Percentiles rank a stretch among this genome's conserved stretches.
These are phyloP conservation scores for Parastagonospora avenae DNA, from an alignment of 2,329 filamentous ascomycete species.

Conservation along the genomic window DNA sequence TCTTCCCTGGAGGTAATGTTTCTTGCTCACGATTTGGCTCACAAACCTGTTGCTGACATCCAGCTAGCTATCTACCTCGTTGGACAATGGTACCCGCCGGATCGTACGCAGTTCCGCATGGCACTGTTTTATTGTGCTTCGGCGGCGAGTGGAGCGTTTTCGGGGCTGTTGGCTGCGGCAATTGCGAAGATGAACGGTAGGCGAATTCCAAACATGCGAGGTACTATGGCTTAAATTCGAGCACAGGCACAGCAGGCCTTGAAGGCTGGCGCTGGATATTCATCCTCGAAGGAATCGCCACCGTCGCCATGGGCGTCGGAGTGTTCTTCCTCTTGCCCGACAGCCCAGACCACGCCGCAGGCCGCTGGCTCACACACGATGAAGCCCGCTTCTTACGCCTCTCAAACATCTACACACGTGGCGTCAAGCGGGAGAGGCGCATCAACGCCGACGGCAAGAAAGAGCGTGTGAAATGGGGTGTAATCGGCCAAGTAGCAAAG, in stretches of 20 bases:
- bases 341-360: slow-evolving; percentile 24
- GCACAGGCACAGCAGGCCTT: background rate
- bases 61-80: slow-evolving; percentile 36
- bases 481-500: slow-evolving; percentile 46
- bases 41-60: no score
- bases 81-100: slow-evolving; percentile 44
- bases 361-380: slow-evolving; percentile 32
- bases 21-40: no score
- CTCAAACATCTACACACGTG: slow-evolving; percentile 16
- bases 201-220: slow-evolving; percentile 1
- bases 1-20: background rate
- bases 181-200: slow-evolving; percentile 47
- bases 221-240: slow-evolving; percentile 40
- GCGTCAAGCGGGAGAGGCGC: slow-evolving; percentile 9
- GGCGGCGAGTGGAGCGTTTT: slow-evolving; percentile 47
- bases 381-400: slow-evolving; percentile 33
- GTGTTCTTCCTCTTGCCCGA: slow-evolving; percentile 36
- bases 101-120: slow-evolving; percentile 41
- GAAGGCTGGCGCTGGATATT: slow-evolving; percentile 53
- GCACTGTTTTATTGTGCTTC: slow-evolving; percentile 47
- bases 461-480: slow-evolving; percentile 16
- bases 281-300: slow-evolving; percentile 49
- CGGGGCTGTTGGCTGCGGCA: slow-evolving; percentile 49
- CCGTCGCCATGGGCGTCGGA: slow-evolving; percentile 26
- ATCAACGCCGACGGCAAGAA: slow-evolving; percentile 21